A percentile compares a stretch with the other conserved stretches of the same genome.
These are phyloP conservation scores for Digitaria exilis DNA, from an alignment of 202 grass and related monocot genomes.

Conservation along the genomic window DNA sequence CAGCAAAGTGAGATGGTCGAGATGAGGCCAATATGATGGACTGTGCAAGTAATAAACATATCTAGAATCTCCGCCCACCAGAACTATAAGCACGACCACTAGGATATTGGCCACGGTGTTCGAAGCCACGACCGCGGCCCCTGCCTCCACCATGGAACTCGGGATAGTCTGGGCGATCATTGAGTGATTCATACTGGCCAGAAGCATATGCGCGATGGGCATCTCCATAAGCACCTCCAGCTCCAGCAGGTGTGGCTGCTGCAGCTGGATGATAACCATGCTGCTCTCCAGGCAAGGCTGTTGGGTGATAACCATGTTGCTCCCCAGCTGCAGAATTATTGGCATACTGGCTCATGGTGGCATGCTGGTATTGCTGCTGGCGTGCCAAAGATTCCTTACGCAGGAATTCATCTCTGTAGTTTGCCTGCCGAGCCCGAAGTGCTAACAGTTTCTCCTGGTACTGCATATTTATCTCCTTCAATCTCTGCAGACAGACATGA, in stretches of 20 bases:
- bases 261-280: conserved; percentile 52
- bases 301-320: conserved; percentile 50
- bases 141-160: conserved; percentile 52
- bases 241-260: conserved; percentile 17
- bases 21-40: not conserved
- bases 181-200: conserved; percentile 57
- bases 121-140: conserved; percentile 54
- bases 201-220: conserved; percentile 58
- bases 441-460: conserved; percentile 79
- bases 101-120: conserved; percentile 56
- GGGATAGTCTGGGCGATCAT: conserved; percentile 55
- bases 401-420: conserved; percentile 78
- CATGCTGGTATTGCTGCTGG: conserved; percentile 82
- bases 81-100: conserved; percentile 82
- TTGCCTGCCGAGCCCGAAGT: conserved; percentile 66
- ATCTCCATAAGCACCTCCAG: conserved; percentile 53
- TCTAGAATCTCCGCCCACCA: conserved; percentile 63
- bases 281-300: conserved; percentile 39
- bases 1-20: no score
- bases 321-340: conserved; percentile 47
- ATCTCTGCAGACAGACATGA: conserved; percentile 60
- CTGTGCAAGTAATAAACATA: not conserved
- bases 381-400: conserved; percentile 74
- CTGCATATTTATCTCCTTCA: conserved; percentile 80
- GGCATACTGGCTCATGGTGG: conserved; percentile 53